Conservation (phyloP, 1,284 basidiomycete genomes). For the Moesziomyces sp. region DNA sequence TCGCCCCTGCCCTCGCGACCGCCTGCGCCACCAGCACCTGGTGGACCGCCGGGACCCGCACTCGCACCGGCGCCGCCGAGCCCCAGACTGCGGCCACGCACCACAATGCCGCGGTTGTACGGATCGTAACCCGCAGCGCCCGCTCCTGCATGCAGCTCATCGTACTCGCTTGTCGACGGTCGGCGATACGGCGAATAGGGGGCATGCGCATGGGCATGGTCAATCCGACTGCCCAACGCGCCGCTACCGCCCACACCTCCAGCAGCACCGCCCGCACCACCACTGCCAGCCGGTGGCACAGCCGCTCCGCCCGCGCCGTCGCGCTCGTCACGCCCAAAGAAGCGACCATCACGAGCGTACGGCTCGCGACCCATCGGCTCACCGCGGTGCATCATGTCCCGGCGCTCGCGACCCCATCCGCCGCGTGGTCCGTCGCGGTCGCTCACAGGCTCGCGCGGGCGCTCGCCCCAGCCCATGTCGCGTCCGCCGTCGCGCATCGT, state of each 20-base stretch:
- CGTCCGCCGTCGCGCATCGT: slow-evolving; percentile 7
- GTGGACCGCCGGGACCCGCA: not conserved
- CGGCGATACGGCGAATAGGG: slow-evolving; percentile 22
- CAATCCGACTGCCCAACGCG: not conserved
- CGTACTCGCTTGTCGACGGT: slow-evolving; percentile 29
- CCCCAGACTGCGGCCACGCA: slow-evolving; percentile 20
- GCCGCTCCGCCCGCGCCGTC: not conserved
- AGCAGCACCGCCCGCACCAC: slow-evolving; percentile 5
- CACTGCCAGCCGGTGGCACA: slow-evolving; percentile 1
- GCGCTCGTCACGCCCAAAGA: slow-evolving; percentile 13
- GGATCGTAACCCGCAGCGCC: slow-evolving; percentile 21
- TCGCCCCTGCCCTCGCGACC: slow-evolving; percentile 1
- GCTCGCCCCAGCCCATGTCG: slow-evolving; percentile 36
- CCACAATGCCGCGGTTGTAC: slow-evolving; percentile 29
- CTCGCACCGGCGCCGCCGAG: slow-evolving; percentile 1
- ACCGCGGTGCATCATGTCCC: slow-evolving; percentile 1
- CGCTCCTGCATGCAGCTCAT: slow-evolving; percentile 5
- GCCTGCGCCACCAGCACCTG: not conserved
- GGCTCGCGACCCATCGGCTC: not conserved
- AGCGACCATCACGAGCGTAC: slow-evolving; percentile 8
- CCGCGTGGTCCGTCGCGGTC: slow-evolving; percentile 10
- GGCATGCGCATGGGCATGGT: slow-evolving; percentile 10
- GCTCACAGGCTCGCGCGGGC: slow-evolving; percentile 12
- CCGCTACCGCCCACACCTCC: not conserved
- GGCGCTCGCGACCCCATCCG: slow-evolving; percentile 24